Conservation (phyloP, 108 stramenopile species). For the Licmophora abbreviata region DNA sequence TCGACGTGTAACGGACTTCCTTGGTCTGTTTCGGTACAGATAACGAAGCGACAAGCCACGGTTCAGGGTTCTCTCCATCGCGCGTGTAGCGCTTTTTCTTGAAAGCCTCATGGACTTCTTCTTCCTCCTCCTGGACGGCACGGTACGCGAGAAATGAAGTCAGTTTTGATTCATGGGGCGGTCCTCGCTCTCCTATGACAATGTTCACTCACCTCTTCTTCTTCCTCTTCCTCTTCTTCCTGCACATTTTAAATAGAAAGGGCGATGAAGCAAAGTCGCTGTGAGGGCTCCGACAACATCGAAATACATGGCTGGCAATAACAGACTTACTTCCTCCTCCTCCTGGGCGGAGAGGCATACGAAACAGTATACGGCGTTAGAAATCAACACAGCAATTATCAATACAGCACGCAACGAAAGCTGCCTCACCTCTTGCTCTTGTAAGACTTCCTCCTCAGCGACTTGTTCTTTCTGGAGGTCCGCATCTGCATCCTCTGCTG, state of each 20-base stretch:
- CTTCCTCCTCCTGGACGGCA: slow-evolving; percentile 96
- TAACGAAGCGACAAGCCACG: slow-evolving; percentile 85
- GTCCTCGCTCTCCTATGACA: no score
- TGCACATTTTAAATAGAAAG: slow-evolving; percentile 34
- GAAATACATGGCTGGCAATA: no score
- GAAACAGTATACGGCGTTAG: no score
- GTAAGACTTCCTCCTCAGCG: slow-evolving; percentile 94
- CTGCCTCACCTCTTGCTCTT: slow-evolving; percentile 81
- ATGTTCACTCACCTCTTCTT: no score
- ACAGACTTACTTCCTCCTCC: slow-evolving; percentile 42
- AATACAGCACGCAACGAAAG: no score
- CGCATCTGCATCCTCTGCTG: slow-evolving; percentile 77
- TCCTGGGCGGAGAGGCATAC: no score
- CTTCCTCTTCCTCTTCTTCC: slow-evolving; percentile 93
- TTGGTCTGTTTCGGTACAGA: slow-evolving; percentile 31
- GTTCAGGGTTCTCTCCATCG: slow-evolving; percentile 90
- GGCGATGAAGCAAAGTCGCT: no score
- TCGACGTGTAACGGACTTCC: slow-evolving; percentile 2
- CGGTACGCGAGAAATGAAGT: no score
- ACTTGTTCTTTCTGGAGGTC: slow-evolving; percentile 93
- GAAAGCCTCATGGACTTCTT: slow-evolving; percentile 85
- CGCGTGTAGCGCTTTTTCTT: slow-evolving; percentile 94
- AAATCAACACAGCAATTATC: no score
- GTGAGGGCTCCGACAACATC: no score
- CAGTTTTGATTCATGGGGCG: no score